Evolutionary conservation across 1,139 yeast genomes (phyloP), one percentile per base, ranked within the genome.

Genomic region (Hanseniaspora gamundiae): DNA sequence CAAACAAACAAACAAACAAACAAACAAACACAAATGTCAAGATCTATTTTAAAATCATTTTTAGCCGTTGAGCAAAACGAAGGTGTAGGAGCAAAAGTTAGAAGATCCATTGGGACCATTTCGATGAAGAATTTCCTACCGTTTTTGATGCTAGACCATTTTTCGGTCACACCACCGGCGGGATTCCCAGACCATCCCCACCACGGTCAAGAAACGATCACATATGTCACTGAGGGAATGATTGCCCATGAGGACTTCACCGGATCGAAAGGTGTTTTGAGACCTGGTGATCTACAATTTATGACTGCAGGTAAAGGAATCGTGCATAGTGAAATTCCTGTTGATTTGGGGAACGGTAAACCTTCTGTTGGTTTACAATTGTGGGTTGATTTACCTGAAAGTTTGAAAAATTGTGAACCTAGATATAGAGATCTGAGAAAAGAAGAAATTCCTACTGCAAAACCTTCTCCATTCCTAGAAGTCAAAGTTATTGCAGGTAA

Each of bases 111-210:
- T 50, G 95, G 95, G 19, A 72, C 78, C 6, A 66, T 69, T 62
- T 65, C 70, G 35, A 73, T 77, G 67, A 70, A 87, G 55, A 79
- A 79, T 59, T 84, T 84, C 64, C 72, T 85, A 24, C 95, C 95
- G 4, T 87, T 87, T 59, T 67, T 87, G 48, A 71, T 87, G 80
- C 69, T 85, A 43, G 96, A 87, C 58, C 94, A 86, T 58, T 85
- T 86, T 61, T 66, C 64, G 38, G 76, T 75, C 20, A 57, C 67
- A 2, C 73, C 76, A 13, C 73, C 71, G 17, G 84, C 85, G n/a
- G 93, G 93, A 0, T 86, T 86, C 66, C 95, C 95, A 5, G 91
- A 84, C 54, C 96, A 87, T 59, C 95, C 95, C 22, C 96, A 87
- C 61, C 74, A 85, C 48, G 95, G 95, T 27, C 93, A 84, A 63